Evolutionary conservation across 257 asterid genomes (phyloP).

Genomic region (Nyctanthes arbortristis): DNA sequence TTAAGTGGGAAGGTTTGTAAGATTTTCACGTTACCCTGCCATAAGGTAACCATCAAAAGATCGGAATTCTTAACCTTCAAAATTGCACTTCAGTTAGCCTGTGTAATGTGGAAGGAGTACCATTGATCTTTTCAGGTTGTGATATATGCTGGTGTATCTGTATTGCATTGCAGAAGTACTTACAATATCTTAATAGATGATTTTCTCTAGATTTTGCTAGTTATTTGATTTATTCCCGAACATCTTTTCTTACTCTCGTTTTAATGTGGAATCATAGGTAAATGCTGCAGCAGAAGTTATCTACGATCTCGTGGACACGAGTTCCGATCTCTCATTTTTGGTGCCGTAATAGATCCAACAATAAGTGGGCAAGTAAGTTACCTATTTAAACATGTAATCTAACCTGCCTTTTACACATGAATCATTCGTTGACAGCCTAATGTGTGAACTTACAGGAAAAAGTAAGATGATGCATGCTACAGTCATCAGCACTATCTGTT

Average conservation of each 20-base stretch:
- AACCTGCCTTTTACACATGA: neutral
- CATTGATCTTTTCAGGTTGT: neutral
- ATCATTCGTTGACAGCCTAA: neutral
- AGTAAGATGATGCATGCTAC: neutral
- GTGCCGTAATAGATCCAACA: slow-evolving; percentile 89
- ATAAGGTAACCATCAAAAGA: no score
- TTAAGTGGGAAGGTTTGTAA: neutral
- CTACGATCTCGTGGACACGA: slow-evolving; percentile 93
- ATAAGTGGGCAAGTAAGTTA: slow-evolving; percentile 84
- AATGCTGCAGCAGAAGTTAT: slow-evolving; percentile 97
- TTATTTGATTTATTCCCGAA: neutral
- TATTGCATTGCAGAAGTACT: neutral
- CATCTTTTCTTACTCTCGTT: neutral
- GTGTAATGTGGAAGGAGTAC: neutral
- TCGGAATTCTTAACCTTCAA: no score
- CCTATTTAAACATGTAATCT: neutral
- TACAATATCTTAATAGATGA: neutral
- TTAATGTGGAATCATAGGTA: slow-evolving; percentile 42
- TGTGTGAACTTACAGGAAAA: neutral
- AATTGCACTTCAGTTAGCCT: neutral
- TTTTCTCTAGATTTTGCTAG: neutral
- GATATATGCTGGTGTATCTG: neutral
- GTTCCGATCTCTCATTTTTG: slow-evolving; percentile 90
- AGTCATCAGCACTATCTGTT: neutral
- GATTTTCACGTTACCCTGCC: neutral